A percentile compares a stretch with the other conserved stretches of the same genome.
Evolutionary conservation across 176 grass and related monocot genomes (phyloP).

Genomic region (Cenchrus americanus): DNA sequence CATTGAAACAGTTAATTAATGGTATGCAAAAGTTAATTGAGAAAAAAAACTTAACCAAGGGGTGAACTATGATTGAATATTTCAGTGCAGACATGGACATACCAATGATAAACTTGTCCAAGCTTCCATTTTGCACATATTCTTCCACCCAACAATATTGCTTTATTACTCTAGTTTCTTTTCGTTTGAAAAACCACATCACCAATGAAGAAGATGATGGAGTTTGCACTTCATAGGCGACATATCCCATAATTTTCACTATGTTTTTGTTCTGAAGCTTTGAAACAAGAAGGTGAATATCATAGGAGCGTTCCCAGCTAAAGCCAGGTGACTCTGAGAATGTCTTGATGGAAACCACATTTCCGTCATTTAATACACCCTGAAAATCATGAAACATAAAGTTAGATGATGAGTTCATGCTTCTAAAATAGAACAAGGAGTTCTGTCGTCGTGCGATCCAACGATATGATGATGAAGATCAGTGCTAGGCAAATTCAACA

Average conservation of each 20-base stretch:
- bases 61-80: too few species aligned
- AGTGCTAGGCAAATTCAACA: too few species aligned
- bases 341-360: not conserved
- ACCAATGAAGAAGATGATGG: not conserved
- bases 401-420: too few species aligned
- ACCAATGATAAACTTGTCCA: not conserved
- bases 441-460: too few species aligned
- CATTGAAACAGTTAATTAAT: not conserved
- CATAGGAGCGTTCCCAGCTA: not conserved
- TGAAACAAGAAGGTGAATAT: not conserved
- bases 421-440: too few species aligned
- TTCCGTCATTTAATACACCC: not conserved
- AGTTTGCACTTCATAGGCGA: not conserved
- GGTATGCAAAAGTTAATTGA: not conserved
- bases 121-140: not conserved
- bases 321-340: accelerated
- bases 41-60: too few species aligned
- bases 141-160: not conserved
- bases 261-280: not conserved
- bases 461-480: too few species aligned
- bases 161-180: not conserved
- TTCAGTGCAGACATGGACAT: too few species aligned
- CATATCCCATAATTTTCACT: not conserved
- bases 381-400: not conserved
- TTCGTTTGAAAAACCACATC: too few species aligned